Base-by-base conservation (phyloP, 2,329 filamentous ascomycete species). In the Fusarium avenaceum region DNA sequence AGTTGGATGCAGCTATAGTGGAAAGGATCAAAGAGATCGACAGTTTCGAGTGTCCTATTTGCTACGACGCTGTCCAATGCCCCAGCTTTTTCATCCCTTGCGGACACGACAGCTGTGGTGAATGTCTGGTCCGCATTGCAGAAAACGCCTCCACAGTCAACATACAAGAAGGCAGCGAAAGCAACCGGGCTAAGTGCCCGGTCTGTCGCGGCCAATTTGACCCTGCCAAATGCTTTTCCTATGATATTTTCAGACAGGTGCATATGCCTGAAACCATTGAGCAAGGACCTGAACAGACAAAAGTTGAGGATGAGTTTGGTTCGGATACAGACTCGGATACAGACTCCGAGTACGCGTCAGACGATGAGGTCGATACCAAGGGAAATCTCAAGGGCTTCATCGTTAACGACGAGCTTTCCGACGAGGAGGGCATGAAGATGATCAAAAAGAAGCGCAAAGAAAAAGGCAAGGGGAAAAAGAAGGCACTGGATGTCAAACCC, bases 41-140 rank as follows among this genome's bases (percentile, higher is more conserved):
- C 2, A 85, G 83, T 3, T 92, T 95, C 49, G 90, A 94, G 75
- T 97, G 94, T 73, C 92, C 92, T 0, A 89, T 96, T 20, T 97
- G 94, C 76, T 90, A 92, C 60, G 94, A 97, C 72, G 89, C 84
- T 4, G 87, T 90, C 8, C 83, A 86, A 15, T 94, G 94, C 65
- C 92, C 92, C 0, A 87, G 87, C 4, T 92, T 97, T 66, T 90
- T 94, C 76, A 84, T 93, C 51, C 93, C 93, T 2, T 97, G 94
- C 74, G 94, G 94, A 3, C 94, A 97, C 74, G 88, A 90, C 62
- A 89, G 89, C 24, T 97, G 94, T 77, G 81, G 85, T 1, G 90
- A 94, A 65, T 97, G 94, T 75, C 89, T 96, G 63, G 85, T 87
- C 7, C 87, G 86, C 55, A 85, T 96, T 46, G 84, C 85, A 0